Base-by-base conservation (phyloP, 1,284 basidiomycete species). In the Hortiboletus rubellus region DNA sequence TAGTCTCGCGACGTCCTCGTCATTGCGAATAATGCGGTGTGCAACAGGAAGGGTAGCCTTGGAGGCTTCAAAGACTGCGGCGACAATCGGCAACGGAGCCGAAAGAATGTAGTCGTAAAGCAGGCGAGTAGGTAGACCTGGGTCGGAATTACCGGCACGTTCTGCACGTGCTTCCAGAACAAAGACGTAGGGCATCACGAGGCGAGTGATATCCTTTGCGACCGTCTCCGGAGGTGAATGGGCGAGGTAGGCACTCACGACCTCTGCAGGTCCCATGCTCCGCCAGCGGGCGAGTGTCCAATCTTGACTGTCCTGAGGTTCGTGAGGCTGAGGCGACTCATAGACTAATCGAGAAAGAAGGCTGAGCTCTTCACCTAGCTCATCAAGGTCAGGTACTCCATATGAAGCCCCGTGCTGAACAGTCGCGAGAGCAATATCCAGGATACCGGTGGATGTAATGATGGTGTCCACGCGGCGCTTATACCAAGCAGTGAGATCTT, bases 181-280 rank as follows among this genome's bases (percentile, higher is more conserved):
- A 63, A 89, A 95, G 1, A 97, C 82, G 69, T 96, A 98, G 2
- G 95, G 95, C 74, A 94, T 80, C 54, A 94, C 91, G 31, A 96
- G 85, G 33, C 80, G 81, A 27, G 81, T 77, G 50, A 97, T 87
- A 64, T 94, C 87, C 46, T 73, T 72, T 2, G 86, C 82, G n/a
- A 97, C 67, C 15, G 81, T 83, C 3, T 79, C 76, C 5, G 88
- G 78, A 1, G 83, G 84, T 9, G 93, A 89, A 68, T 86, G 76
- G 7, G 82, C 75, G 9, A 96, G 82, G 71, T 96, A 96, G 27
- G 89, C 89, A 15, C 74, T 75, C 55, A 97, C 77, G 36, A 92
- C 80, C 14, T 83, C 79, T 4, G 79, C 72, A 9, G 91, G 83
- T 8, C 81, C 75, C 77, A 94, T 83, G 3, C 77, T 69, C 45